Evolutionary conservation across 441 rosid genomes (phyloP).

Genomic region (Capsella rubella): DNA sequence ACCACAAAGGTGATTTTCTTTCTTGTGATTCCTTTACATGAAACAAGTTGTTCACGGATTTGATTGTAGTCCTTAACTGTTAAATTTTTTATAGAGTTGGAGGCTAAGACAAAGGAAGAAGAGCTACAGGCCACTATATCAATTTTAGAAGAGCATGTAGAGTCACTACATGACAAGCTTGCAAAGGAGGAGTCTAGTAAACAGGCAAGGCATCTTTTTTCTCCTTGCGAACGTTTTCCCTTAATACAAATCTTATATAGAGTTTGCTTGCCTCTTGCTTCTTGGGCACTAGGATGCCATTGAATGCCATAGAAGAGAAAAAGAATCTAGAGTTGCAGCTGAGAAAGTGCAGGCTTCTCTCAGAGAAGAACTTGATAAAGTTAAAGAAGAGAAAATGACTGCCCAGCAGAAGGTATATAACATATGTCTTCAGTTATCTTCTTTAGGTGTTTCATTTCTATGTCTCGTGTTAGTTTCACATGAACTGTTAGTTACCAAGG

Average conservation of each 20-base stretch:
- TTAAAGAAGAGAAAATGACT: slow-evolving; percentile 67
- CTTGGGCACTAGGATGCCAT: slow-evolving; percentile 65
- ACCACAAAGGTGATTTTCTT: slow-evolving; percentile 57
- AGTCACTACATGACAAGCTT: slow-evolving; percentile 60
- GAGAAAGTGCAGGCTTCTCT: slow-evolving; percentile 75
- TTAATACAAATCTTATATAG: neutral
- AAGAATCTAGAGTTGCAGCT: slow-evolving; percentile 64
- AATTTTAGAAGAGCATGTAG: slow-evolving; percentile 56
- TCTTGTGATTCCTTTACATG: neutral
- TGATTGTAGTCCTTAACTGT: neutral
- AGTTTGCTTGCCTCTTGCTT: slow-evolving; percentile 3
- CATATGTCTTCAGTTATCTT: slow-evolving; percentile 10
- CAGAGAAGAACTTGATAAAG: slow-evolving; percentile 71
- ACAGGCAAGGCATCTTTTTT: slow-evolving; percentile 50
- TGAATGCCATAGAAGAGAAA: slow-evolving; percentile 64
- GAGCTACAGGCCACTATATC: slow-evolving; percentile 51
- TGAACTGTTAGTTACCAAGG: slow-evolving; percentile 8
- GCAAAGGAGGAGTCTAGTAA: slow-evolving; percentile 77
- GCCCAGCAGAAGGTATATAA: slow-evolving; percentile 73
- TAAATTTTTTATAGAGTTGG: slow-evolving; percentile 52
- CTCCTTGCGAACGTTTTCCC: slow-evolving; percentile 3
- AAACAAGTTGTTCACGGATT: too few relatives aligned
- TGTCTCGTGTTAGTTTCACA: slow-evolving; percentile 14
- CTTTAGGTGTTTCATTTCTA: slow-evolving; percentile 16
- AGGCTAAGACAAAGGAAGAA: slow-evolving; percentile 67